Percentiles rank a stretch among this genome's conserved stretches.
These are phyloP conservation scores for Penicillium angulare DNA, from an alignment of 495 filamentous ascomycete genomes.

Conservation along the genomic window DNA sequence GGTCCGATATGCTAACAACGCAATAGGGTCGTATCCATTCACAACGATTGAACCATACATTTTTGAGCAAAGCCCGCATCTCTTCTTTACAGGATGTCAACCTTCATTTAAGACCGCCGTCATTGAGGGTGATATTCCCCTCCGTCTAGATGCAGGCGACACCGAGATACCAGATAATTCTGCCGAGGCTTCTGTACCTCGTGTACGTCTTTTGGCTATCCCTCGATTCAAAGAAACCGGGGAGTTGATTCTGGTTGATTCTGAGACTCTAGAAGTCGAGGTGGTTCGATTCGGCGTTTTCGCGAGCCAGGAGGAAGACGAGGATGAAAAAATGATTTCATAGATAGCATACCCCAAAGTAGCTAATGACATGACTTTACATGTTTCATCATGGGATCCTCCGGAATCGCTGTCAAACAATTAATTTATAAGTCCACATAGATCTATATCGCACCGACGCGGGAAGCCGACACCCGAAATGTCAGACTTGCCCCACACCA, in stretches of 20 bases:
- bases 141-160: slow-evolving; percentile 35
- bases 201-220: slow-evolving; percentile 72
- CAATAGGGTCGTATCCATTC: slow-evolving; percentile 88
- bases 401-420: neutral
- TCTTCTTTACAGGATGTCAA: slow-evolving; percentile 90
- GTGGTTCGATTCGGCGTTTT: slow-evolving; percentile 64
- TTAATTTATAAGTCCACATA: neutral
- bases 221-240: slow-evolving; percentile 79
- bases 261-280: slow-evolving; percentile 76
- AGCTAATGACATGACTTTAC: slow-evolving; percentile 3
- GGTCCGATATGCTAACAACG: slow-evolving; percentile 7
- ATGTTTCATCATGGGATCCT: too few species aligned
- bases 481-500: too few species aligned
- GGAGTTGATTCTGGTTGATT: slow-evolving; percentile 81
- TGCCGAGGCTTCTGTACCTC: slow-evolving; percentile 53
- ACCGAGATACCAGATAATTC: slow-evolving; percentile 41
- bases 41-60: slow-evolving; percentile 89
- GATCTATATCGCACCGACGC: neutral
- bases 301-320: slow-evolving; percentile 42
- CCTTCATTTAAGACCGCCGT: slow-evolving; percentile 74
- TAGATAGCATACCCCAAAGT: slow-evolving; percentile 1
- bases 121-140: slow-evolving; percentile 54
- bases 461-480: too few species aligned
- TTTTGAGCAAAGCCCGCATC: slow-evolving; percentile 76
- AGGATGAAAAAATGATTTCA: slow-evolving; percentile 36